Evolutionary conservation across 176 grass and related monocot genomes (phyloP).

Genomic region (Metroxylon sagu): DNA sequence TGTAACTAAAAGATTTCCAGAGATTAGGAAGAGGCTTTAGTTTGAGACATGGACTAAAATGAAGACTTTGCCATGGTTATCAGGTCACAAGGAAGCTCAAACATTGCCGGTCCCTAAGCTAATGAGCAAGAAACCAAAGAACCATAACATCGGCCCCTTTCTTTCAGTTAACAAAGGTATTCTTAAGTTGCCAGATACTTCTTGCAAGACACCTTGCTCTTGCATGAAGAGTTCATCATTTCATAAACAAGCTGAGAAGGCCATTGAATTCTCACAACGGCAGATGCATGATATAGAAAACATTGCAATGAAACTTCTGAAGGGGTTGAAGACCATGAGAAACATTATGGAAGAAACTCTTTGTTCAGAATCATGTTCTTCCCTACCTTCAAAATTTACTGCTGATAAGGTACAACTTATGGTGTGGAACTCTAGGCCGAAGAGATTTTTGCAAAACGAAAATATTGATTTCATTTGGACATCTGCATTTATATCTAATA

Average conservation of each 20-base stretch:
- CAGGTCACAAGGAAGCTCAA: constrained; percentile 22
- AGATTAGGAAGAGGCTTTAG: neutral
- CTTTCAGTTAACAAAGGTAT: constrained; percentile 34
- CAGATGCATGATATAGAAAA: constrained; percentile 93
- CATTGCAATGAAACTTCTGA: constrained; percentile 73
- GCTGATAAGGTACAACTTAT: constrained; percentile 47
- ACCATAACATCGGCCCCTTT: neutral
- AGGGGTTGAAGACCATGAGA: constrained; percentile 68
- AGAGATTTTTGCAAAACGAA: too few relatives aligned
- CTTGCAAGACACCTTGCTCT: constrained; percentile 29
- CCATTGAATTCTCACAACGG: constrained; percentile 68
- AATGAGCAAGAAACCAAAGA: constrained; percentile 23
- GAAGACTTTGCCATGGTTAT: constrained; percentile 3
- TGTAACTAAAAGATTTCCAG: constrained; percentile 20
- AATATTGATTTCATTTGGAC: too few relatives aligned
- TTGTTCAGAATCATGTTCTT: constrained; percentile 41
- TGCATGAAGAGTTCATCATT: constrained; percentile 38
- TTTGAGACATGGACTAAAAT: constrained; percentile 18
- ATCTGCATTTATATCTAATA: too few relatives aligned
- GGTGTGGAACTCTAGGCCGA: too few relatives aligned
- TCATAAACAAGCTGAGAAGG: constrained; percentile 57
- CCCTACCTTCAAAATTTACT: constrained; percentile 37
- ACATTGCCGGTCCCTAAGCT: constrained; percentile 19
- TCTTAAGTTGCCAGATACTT: constrained; percentile 35
- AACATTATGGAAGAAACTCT: constrained; percentile 66